Evolutionary conservation across 176 grass and related monocot species (phyloP).

Genomic region (Oryza punctata): DNA sequence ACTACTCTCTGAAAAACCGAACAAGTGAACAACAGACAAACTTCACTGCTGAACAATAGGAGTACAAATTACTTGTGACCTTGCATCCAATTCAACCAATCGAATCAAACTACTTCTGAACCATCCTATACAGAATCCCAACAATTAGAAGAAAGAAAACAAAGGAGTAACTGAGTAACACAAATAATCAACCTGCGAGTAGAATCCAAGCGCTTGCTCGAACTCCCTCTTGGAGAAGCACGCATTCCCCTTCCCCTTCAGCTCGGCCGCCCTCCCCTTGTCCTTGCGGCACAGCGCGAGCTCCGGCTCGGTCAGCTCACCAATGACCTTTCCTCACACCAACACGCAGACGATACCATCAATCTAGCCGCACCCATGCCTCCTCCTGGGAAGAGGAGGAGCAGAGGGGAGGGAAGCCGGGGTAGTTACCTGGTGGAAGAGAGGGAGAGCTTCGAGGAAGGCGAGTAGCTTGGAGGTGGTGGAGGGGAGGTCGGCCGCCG

Average conservation of each 20-base stretch:
- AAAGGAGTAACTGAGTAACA: neutral
- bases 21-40: constrained; percentile 9
- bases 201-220: constrained; percentile 62
- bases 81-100: neutral
- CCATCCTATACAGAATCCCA: neutral
- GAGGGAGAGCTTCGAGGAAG: constrained; percentile 59
- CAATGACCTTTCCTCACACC: constrained; percentile 52
- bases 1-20: neutral
- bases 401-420: too few relatives aligned
- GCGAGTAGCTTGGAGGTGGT: constrained; percentile 54
- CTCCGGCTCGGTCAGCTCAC: constrained; percentile 63
- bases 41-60: neutral
- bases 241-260: constrained; percentile 67
- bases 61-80: neutral
- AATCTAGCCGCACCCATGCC: neutral
- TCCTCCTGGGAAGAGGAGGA: neutral
- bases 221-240: constrained; percentile 73
- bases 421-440: constrained; percentile 74
- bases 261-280: constrained; percentile 55
- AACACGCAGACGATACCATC: constrained; percentile 10
- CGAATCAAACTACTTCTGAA: neutral
- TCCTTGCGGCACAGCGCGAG: constrained; percentile 79
- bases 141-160: neutral
- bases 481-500: constrained; percentile 44
- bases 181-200: constrained; percentile 62